Base-by-base conservation (phyloP, 345 rosid species). In the Gossypium ekmanianum region DNA sequence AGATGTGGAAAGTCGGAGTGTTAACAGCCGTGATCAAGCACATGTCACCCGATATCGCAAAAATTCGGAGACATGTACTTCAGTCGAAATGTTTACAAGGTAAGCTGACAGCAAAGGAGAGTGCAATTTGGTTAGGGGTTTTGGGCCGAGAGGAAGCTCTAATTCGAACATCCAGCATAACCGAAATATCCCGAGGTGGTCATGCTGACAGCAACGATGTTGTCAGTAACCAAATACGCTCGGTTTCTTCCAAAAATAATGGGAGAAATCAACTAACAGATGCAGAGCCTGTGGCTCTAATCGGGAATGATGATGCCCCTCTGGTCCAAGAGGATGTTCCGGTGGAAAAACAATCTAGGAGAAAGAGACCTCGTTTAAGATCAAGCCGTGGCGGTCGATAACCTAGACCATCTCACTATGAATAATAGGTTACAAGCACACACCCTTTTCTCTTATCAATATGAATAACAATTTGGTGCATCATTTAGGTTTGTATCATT, bases 1-100 rank as follows among this genome's bases (percentile, higher is more conserved):
- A 96, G 90, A 90, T 90, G 92, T 96, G 97, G 97, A 96, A 96
- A 76, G 99, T 96, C 24, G 99, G 97, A 27, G 98, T 96, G 45
- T 85, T 96, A 61, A 96, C 97, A 22, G 93, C 98, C 55, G 98
- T 96, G 54, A 96, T 96, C 81, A 93, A 87, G 82, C 99, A 96
- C 64, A 59, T 59, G 64, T 59, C 64, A 59, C 64, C 64, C 26
- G 16, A 59, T 59, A 26, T 22, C 2, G 92, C 97, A 7, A 66
- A 66, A 52, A 66, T 66, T 20, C 71, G 54, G 5, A 66, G 51
- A 52, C 71, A 44, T 9, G 34, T 45, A 20, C 51, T 29, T 22
- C 71, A 66, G 51, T 66, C 71, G 8, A 66, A 66, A 22, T 66
- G 71, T 22, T 66, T 66, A 24, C 71, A 66, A n/a, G 71, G 45